phyloP scores from a whole-genome alignment of 2,329 filamentous ascomycete genomes.

The Botrytis pseudocinerea region DNA sequence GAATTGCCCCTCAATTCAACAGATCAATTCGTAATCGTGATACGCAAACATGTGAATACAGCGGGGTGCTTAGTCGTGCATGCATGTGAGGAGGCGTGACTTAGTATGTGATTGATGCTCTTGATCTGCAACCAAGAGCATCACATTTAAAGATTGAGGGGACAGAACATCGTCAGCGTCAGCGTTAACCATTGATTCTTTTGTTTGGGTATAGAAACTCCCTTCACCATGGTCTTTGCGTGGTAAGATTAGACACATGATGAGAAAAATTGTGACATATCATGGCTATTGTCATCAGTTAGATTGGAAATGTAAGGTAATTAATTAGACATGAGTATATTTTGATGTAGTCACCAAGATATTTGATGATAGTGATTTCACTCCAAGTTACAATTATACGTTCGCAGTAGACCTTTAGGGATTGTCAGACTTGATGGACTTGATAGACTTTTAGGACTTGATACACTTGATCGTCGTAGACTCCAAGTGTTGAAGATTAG shows the following conservation, averaged over 20 bases:
- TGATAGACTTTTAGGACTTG: neutral
- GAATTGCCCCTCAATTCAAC: neutral
- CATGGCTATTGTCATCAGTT: neutral
- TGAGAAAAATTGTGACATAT: neutral
- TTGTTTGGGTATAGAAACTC: neutral
- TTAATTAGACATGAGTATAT: neutral
- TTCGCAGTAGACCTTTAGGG: neutral
- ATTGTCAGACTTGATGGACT: neutral
- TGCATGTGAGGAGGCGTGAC: neutral
- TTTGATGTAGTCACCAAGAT: neutral
- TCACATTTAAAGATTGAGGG: neutral
- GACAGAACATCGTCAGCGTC: neutral
- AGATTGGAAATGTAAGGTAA: neutral
- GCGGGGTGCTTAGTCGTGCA: neutral
- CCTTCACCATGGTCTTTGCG: neutral
- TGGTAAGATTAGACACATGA: neutral
- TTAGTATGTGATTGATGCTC: neutral
- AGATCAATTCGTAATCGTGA: neutral
- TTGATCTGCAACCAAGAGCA: neutral
- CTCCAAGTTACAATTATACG: neutral
- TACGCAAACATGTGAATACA: neutral
- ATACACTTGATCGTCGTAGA: neutral
- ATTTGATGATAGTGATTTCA: neutral
- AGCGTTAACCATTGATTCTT: neutral
- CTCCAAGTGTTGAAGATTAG: neutral